A percentile compares a stretch with the other conserved stretches of the same genome.
Evolutionary conservation across 257 asterid genomes (phyloP).

Genomic region (Solanum dulcamara): DNA sequence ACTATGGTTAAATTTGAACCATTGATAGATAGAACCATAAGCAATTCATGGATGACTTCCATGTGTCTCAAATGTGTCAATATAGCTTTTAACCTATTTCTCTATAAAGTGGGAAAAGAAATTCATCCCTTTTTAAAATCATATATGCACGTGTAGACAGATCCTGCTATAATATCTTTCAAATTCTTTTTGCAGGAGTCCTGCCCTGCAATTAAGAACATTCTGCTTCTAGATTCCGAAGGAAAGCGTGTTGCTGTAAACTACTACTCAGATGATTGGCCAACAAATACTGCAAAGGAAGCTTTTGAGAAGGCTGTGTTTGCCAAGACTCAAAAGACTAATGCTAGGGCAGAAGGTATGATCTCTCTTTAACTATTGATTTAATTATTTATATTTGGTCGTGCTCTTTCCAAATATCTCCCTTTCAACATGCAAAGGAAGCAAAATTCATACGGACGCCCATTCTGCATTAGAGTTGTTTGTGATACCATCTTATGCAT

Average conservation of each 20-base stretch:
- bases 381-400: background rate
- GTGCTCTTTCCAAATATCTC: background rate
- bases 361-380: background rate
- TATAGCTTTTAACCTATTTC: background rate
- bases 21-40: background rate
- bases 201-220: conserved; percentile 57
- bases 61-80: background rate
- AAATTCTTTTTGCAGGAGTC: conserved; percentile 29
- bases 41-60: background rate
- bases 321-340: conserved; percentile 66
- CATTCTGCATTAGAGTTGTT: background rate
- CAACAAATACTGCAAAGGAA: conserved; percentile 55
- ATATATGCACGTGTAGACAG: background rate
- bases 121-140: background rate
- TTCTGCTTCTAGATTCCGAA: conserved; percentile 74
- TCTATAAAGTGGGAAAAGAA: background rate
- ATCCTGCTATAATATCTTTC: background rate
- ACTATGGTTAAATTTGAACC: background rate
- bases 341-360: conserved; percentile 73
- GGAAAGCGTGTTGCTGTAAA: conserved; percentile 72
- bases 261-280: conserved; percentile 77
- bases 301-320: conserved; percentile 66
- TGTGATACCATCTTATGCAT: background rate
- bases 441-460: background rate
- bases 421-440: background rate